Conservation (phyloP, 805 yeast species). For the Ogataea minuta region DNA sequence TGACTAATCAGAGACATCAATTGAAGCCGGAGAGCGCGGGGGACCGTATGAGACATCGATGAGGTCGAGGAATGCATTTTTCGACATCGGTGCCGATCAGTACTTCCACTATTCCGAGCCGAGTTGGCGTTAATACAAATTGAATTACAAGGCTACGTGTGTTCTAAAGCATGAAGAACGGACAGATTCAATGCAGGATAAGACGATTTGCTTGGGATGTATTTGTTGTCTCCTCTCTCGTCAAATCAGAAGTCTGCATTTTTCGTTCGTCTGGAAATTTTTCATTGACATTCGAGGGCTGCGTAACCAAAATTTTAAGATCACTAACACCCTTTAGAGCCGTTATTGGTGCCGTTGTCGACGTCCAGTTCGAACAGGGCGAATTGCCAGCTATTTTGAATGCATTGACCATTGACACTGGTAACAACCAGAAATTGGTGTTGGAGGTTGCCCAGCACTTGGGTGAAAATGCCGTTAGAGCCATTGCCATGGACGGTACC, state of each 20-base stretch:
- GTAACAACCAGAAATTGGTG: constrained; percentile 61
- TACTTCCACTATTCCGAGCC: not conserved
- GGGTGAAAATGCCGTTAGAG: constrained; percentile 99
- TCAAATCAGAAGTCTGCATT: constrained; percentile 23
- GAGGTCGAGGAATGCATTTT: not conserved
- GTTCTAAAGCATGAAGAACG: not conserved
- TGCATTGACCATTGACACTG: constrained; percentile 87
- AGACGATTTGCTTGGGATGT: not conserved
- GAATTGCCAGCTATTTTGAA: constrained; percentile 95
- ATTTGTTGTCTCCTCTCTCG: constrained; percentile 9
- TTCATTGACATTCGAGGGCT: constrained; percentile 19
- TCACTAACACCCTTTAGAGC: constrained; percentile 54
- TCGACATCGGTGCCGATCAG: not conserved
- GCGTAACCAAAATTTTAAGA: constrained; percentile 17
- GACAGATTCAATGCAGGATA: not conserved
- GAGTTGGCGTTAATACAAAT: not conserved
- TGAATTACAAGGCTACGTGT: constrained; percentile 5
- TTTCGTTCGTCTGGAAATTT: constrained; percentile 16
- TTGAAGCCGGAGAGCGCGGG: constrained; percentile 2
- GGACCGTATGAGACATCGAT: not conserved
- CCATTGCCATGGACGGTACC: constrained; percentile 99
- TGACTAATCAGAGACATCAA: constrained; percentile 23
- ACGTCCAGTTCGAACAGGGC: constrained; percentile 97
- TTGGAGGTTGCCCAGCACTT: constrained; percentile 99
- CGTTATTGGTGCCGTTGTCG: constrained; percentile 99